phyloP scores from a whole-genome alignment of 78 protist genomes.

The Speleostelium caveatum region DNA sequence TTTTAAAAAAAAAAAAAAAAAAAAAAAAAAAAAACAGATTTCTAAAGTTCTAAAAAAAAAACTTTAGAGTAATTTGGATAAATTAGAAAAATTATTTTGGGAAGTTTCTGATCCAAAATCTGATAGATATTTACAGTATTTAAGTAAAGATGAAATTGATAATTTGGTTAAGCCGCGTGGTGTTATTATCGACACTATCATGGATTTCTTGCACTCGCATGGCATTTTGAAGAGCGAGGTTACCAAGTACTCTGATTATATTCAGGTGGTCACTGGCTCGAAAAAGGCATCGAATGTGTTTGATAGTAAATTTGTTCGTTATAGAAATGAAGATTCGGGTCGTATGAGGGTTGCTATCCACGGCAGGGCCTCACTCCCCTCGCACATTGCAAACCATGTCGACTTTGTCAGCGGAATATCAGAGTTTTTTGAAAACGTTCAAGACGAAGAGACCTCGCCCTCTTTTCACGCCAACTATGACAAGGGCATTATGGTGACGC shows the following conservation, averaged over 20 bases:
- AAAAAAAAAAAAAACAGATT: no score
- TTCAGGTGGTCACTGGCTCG: slow-evolving; percentile 17
- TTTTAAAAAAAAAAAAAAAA: no score
- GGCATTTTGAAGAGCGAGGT: no score
- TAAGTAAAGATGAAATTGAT: no score
- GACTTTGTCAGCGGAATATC: slow-evolving; percentile 73
- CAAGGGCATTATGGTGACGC: not conserved
- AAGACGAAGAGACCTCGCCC: no score
- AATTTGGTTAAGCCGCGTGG: no score
- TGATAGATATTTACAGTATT: no score
- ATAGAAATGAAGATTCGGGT: not conserved
- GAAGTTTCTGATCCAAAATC: no score
- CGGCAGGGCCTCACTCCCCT: slow-evolving; percentile 49
- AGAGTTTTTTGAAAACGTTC: slow-evolving; percentile 62
- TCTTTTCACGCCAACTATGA: no score
- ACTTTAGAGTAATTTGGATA: slow-evolving; percentile 5
- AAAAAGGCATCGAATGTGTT: slow-evolving; percentile 16
- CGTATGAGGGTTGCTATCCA: slow-evolving; percentile 6
- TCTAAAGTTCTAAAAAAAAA: no score
- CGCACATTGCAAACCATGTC: not conserved
- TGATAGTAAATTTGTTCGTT: slow-evolving; percentile 2
- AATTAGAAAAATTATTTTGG: slow-evolving; percentile 26
- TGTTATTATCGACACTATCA: not conserved
- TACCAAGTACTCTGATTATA: slow-evolving; percentile 12
- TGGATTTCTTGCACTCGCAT: not conserved